phyloP scores from a whole-genome alignment of 306 rosid species.

The Vigna mungo region DNA sequence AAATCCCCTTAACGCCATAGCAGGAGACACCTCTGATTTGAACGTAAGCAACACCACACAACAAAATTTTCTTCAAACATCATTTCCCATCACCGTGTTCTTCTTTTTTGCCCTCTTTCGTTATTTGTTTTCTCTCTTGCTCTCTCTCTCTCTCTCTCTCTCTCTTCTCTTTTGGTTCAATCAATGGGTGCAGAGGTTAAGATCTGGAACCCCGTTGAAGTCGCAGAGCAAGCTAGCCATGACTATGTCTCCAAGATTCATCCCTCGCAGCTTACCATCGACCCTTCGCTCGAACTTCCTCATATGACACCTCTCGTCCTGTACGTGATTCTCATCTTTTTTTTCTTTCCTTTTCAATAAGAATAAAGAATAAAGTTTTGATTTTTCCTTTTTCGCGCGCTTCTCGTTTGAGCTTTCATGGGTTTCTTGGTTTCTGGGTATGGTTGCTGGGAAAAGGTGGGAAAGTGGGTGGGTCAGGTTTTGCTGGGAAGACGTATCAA shows the following conservation, averaged over 20 bases:
- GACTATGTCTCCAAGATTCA: constrained; percentile 53
- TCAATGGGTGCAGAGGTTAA: constrained; percentile 58
- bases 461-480: constrained; percentile 7
- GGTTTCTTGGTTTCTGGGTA: constrained; percentile 1
- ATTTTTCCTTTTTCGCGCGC: constrained; percentile 4
- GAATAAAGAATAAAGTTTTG: not conserved
- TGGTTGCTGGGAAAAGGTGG: constrained; percentile 9
- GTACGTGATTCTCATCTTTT: constrained; percentile 52
- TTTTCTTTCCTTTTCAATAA: not conserved
- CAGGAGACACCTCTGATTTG: no score
- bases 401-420: constrained; percentile 14
- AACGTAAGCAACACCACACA: not conserved
- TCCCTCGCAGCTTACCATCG: constrained; percentile 63
- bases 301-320: constrained; percentile 58
- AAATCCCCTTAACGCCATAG: no score
- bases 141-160: no score
- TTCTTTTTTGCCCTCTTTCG: not conserved
- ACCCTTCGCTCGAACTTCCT: constrained; percentile 65
- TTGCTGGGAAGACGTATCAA: not conserved
- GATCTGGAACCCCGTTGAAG: constrained; percentile 69
- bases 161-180: not conserved
- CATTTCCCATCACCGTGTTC: not conserved
- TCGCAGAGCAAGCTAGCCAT: constrained; percentile 54
- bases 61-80: not conserved
- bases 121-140: no score